Conservation (phyloP, 2,329 filamentous ascomycete species). For the Aspergillus pseudoterreus region DNA sequence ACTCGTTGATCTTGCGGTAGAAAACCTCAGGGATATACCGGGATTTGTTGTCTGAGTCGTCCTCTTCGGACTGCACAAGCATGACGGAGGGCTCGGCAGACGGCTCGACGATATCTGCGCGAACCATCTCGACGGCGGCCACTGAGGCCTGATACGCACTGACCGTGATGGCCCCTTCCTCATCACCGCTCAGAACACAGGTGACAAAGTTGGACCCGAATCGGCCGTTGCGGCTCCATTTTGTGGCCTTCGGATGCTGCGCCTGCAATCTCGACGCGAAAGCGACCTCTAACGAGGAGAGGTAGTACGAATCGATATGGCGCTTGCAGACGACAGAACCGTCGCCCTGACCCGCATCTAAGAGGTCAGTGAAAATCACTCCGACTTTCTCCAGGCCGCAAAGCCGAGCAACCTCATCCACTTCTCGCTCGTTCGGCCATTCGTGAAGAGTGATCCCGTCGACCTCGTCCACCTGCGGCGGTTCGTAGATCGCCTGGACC, state of each 20-base stretch:
- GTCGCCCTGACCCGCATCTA: slow-evolving; percentile 75
- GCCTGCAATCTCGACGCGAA: slow-evolving; percentile 88
- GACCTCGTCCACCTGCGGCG: slow-evolving; percentile 81
- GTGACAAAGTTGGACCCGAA: slow-evolving; percentile 98
- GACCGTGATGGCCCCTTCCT: slow-evolving; percentile 80
- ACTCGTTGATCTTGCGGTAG: slow-evolving; percentile 92
- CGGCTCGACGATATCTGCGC: slow-evolving; percentile 89
- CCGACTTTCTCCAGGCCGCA: slow-evolving; percentile 88
- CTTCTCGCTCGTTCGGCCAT: slow-evolving; percentile 79
- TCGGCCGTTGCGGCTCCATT: slow-evolving; percentile 92
- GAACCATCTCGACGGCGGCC: slow-evolving; percentile 93
- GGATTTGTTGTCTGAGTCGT: slow-evolving; percentile 62
- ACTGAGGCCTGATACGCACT: slow-evolving; percentile 94
- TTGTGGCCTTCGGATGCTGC: slow-evolving; percentile 81
- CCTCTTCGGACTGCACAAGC: slow-evolving; percentile 89
- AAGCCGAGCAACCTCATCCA: slow-evolving; percentile 73
- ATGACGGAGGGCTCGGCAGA: slow-evolving; percentile 90
- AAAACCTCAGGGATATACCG: slow-evolving; percentile 98
- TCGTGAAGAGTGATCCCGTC: slow-evolving; percentile 82
- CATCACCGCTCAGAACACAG: slow-evolving; percentile 90
- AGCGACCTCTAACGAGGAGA: slow-evolving; percentile 86
- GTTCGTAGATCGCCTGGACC: slow-evolving; percentile 95
- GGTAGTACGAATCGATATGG: slow-evolving; percentile 90
- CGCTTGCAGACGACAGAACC: slow-evolving; percentile 91
- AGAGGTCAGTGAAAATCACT: slow-evolving; percentile 89